Conservation (phyloP, 2,329 filamentous ascomycete genomes). For the Zalaria sp. region DNA sequence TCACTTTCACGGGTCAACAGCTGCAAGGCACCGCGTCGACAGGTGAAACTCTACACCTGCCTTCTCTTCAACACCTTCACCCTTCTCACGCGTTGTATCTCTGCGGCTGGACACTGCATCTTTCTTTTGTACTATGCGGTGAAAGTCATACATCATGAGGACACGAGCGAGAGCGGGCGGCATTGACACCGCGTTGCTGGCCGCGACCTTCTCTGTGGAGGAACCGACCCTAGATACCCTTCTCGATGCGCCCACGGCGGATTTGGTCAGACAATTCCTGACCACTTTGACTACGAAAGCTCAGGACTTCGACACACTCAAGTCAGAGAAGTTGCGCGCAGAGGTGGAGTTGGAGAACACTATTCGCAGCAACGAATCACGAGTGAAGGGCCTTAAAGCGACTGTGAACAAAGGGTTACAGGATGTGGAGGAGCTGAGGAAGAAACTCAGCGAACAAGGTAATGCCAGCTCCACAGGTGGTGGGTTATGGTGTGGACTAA, state of each 20-base stretch:
- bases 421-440: slow-evolving; percentile 68
- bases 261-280: slow-evolving; percentile 64
- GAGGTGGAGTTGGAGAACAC: slow-evolving; percentile 91
- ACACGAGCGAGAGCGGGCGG: slow-evolving; percentile 29
- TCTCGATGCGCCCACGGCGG: slow-evolving; percentile 56
- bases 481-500: slow-evolving; percentile 9
- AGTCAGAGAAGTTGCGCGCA: slow-evolving; percentile 73
- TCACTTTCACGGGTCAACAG: too few species aligned
- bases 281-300: slow-evolving; percentile 63
- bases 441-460: slow-evolving; percentile 76
- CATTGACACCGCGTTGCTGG: slow-evolving; percentile 59
- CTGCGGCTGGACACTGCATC: too few species aligned
- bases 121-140: too few species aligned
- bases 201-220: slow-evolving; percentile 55
- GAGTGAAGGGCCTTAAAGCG: slow-evolving; percentile 66
- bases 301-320: slow-evolving; percentile 67
- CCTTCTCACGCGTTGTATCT: too few species aligned
- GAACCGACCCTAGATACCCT: slow-evolving; percentile 47
- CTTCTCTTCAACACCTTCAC: too few species aligned
- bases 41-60: too few species aligned
- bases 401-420: slow-evolving; percentile 72
- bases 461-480: slow-evolving; percentile 8
- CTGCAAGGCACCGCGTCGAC: too few species aligned
- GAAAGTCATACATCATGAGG: slow-evolving; percentile 30
- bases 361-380: slow-evolving; percentile 68